These are phyloP conservation scores for Papiliotrema nemorosa DNA, from an alignment of 1,284 basidiomycete species.

Conservation along the genomic window DNA sequence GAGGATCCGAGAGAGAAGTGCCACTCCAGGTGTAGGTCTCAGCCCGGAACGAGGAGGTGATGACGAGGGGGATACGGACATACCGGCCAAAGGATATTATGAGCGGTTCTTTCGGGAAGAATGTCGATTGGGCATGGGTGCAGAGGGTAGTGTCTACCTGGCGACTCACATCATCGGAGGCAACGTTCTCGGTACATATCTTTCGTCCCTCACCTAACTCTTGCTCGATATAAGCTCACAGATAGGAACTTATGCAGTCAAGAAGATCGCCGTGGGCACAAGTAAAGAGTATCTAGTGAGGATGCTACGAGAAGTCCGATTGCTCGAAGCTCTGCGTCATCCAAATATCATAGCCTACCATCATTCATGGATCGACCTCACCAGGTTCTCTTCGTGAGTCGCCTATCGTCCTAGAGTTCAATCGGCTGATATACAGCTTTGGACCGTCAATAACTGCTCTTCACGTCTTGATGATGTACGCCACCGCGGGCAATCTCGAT, in stretches of 20 bases:
- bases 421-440: conserved; percentile 55
- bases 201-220: background rate
- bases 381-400: conserved; percentile 62
- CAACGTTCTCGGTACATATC: conserved; percentile 26
- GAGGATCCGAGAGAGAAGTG: conserved; percentile 42
- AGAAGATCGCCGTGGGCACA: conserved; percentile 90
- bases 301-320: conserved; percentile 75
- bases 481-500: conserved; percentile 77
- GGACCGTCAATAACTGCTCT: conserved; percentile 77
- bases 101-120: conserved; percentile 82
- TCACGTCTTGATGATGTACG: conserved; percentile 89
- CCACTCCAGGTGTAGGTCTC: conserved; percentile 1
- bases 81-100: conserved; percentile 53
- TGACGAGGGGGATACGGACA: conserved; percentile 14
- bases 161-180: conserved; percentile 37
- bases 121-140: conserved; percentile 80
- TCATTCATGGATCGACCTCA: conserved; percentile 86
- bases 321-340: conserved; percentile 81
- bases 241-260: conserved; percentile 68
- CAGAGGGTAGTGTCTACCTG: conserved; percentile 76
- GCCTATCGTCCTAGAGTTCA: too few relatives aligned
- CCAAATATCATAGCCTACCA: conserved; percentile 92
- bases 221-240: background rate
- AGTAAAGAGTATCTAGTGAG: conserved; percentile 76
- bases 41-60: conserved; percentile 15